A percentile compares a stretch with the other conserved stretches of the same genome.
These are phyloP conservation scores for Nannochloropsis oceanica DNA, from an alignment of 108 stramenopile species.

Conservation along the genomic window DNA sequence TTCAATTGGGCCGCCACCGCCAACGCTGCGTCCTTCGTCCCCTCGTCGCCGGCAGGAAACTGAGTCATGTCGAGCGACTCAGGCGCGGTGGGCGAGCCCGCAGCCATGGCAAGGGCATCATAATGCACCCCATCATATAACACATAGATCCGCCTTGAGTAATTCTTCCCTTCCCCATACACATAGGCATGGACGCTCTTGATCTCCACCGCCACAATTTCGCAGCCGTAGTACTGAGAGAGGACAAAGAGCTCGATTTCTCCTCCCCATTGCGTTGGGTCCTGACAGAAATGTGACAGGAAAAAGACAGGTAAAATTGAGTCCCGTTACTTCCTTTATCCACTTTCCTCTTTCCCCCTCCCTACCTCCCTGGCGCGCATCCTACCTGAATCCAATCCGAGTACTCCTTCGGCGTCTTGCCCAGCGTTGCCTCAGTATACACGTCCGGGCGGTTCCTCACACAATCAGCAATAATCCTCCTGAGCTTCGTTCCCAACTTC, in stretches of 20 bases:
- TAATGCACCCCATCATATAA: slow-evolving; percentile 32
- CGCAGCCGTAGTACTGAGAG: background rate
- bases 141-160: slow-evolving; percentile 9
- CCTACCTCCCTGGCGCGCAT: too few species aligned
- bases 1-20: slow-evolving; percentile 19
- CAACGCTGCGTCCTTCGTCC: background rate
- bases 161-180: slow-evolving; percentile 15
- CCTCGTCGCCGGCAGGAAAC: background rate
- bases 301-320: too few species aligned
- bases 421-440: slow-evolving; percentile 25
- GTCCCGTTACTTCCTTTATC: too few species aligned
- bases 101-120: slow-evolving; percentile 17
- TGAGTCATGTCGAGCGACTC: slow-evolving; percentile 1
- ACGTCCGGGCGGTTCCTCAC: slow-evolving; percentile 7
- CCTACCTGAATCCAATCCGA: slow-evolving; percentile 13
- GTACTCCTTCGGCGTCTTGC: slow-evolving; percentile 12
- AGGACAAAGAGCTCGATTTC: slow-evolving; percentile 30
- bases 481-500: slow-evolving; percentile 18
- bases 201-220: slow-evolving; percentile 20
- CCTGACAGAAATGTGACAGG: background rate
- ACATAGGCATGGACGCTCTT: slow-evolving; percentile 11
- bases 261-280: slow-evolving; percentile 22
- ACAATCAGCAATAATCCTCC: slow-evolving; percentile 18
- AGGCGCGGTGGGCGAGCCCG: slow-evolving; percentile 3
- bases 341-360: too few species aligned